phyloP scores from a whole-genome alignment of 1,284 basidiomycete species.

The Exobasidium cylindrosporum region DNA sequence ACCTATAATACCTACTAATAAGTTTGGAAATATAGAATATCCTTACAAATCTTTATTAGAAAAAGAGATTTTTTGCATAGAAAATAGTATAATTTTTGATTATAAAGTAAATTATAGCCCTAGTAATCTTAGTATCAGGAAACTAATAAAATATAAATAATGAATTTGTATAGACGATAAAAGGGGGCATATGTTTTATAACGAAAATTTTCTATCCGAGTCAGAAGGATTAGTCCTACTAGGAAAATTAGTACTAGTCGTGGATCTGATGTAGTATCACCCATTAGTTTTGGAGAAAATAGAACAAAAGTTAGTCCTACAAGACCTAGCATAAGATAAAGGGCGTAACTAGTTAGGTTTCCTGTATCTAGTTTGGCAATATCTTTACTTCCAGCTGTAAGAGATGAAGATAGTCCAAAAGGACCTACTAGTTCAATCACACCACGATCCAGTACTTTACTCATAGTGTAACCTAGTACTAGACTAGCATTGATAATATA shows the following conservation, averaged over 20 bases:
- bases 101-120: too few species aligned
- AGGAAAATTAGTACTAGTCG: constrained; percentile 24
- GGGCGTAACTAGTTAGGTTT: constrained; percentile 27
- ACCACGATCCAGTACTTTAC: constrained; percentile 23
- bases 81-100: constrained; percentile 12
- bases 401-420: constrained; percentile 41
- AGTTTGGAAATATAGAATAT: too few species aligned
- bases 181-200: too few species aligned
- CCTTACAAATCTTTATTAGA: too few species aligned
- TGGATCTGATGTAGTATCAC: constrained; percentile 25
- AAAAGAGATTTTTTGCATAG: too few species aligned
- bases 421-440: constrained; percentile 28
- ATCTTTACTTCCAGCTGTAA: constrained; percentile 30
- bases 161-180: background rate
- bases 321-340: constrained; percentile 23
- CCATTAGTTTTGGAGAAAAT: constrained; percentile 39
- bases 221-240: constrained; percentile 14
- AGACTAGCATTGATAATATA: constrained; percentile 26
- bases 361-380: constrained; percentile 24
- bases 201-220: too few species aligned
- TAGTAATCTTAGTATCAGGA: too few species aligned
- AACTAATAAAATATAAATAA: too few species aligned
- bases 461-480: constrained; percentile 22
- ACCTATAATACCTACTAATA: too few species aligned
- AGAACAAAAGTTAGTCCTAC: constrained; percentile 20